A percentile compares a stretch with the other conserved stretches of the same genome.
Conservation (phyloP, 768 basidiomycete genomes). For the Podaxis sp. region DNA sequence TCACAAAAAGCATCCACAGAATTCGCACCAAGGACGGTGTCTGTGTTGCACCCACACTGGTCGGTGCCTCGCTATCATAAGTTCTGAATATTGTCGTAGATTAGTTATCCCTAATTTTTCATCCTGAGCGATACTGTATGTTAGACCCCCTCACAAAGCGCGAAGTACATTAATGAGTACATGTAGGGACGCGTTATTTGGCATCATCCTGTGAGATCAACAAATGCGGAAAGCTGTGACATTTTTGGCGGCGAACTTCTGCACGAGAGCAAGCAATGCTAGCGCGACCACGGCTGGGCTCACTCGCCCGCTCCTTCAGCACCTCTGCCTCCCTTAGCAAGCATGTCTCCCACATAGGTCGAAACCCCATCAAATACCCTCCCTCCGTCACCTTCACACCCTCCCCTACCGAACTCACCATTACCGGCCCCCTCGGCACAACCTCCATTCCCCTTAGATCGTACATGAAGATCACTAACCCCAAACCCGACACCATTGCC, state of each 20-base stretch:
- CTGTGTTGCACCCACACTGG: constrained; percentile 75
- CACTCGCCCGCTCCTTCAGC: constrained; percentile 45
- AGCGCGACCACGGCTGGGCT: constrained; percentile 32
- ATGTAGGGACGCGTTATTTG: constrained; percentile 18
- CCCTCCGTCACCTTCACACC: constrained; percentile 41
- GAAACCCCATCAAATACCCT: constrained; percentile 54
- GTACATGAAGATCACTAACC: constrained; percentile 45
- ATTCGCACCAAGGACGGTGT: constrained; percentile 87
- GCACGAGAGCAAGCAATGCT: constrained; percentile 29
- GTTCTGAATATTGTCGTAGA: background rate
- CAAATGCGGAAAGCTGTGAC: constrained; percentile 14
- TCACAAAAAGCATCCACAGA: constrained; percentile 73
- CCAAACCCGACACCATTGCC: constrained; percentile 38
- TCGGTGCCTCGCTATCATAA: constrained; percentile 92
- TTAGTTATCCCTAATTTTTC: background rate
- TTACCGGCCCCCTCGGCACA: constrained; percentile 47
- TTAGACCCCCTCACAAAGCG: background rate
- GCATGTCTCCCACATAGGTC: constrained; percentile 66
- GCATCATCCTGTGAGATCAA: constrained; percentile 12
- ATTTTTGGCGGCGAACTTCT: background rate
- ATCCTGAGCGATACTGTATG: background rate
- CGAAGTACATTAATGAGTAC: background rate
- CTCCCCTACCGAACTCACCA: constrained; percentile 37
- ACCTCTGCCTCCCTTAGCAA: constrained; percentile 48
- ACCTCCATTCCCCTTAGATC: constrained; percentile 46